Conservation (phyloP, 2,329 filamentous ascomycete species). For the Reticulascus tulasneorum region DNA sequence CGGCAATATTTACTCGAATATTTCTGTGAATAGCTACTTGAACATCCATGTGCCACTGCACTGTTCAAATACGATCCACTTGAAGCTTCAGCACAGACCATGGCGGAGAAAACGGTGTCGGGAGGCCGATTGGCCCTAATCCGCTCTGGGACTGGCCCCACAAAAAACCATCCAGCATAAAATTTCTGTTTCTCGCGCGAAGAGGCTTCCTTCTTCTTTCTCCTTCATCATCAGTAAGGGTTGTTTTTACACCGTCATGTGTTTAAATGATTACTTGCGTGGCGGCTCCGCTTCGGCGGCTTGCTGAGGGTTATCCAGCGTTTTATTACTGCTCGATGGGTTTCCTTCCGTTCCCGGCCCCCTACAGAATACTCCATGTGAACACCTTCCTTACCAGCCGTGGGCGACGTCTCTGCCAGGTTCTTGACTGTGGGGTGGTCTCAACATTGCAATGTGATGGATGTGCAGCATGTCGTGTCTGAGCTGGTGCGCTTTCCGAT, state of each 20-base stretch:
- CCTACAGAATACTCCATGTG: conserved; percentile 38
- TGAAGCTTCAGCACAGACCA: too few species aligned
- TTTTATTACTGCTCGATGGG: conserved; percentile 37
- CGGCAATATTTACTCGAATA: too few species aligned
- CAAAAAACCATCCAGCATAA: too few species aligned
- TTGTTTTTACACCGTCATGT: conserved; percentile 49
- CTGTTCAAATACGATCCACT: too few species aligned
- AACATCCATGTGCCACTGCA: too few species aligned
- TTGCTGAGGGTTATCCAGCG: conserved; percentile 48
- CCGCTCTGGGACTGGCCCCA: too few species aligned
- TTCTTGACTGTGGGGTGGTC: conserved; percentile 50
- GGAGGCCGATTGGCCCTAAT: too few species aligned
- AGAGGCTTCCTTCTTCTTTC: conserved; percentile 18
- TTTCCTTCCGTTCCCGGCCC: conserved; percentile 55
- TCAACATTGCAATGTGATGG: conserved; percentile 31
- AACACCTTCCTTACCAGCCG: conserved; percentile 44
- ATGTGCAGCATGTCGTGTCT: too few species aligned
- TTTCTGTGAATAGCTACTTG: too few species aligned
- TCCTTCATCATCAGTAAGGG: conserved; percentile 42
- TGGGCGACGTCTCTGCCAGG: conserved; percentile 33
- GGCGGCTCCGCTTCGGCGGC: conserved; percentile 51
- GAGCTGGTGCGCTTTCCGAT: too few species aligned
- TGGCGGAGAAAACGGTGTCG: too few species aligned
- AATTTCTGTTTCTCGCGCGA: conserved; percentile 8
- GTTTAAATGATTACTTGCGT: conserved; percentile 38